Evolutionary conservation across 805 yeast species (phyloP), one percentile per base, ranked within the genome.

Genomic region (Saccharomycopsis oosterbeekiorum): DNA sequence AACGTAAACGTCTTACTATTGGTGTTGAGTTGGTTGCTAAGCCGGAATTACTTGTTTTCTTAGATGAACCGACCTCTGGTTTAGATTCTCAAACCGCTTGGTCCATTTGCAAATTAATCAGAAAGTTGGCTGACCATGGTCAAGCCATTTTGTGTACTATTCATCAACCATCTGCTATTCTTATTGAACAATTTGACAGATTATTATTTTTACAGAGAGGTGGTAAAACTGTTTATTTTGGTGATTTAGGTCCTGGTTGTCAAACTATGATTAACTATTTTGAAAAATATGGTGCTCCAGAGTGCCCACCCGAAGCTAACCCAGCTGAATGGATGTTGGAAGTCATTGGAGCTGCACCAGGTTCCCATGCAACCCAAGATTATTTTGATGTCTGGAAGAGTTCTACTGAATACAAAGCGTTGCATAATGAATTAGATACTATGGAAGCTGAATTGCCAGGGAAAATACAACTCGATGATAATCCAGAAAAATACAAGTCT

Each of bases 271-370:
- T 84, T 55, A 70, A 76, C 62, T 88, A 87, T 71, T 87, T 87
- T 68, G 92, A 87, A 74, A 78, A 78, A 66, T 74, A 85, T 70
- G 88, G 96, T 41, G 90, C 92, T 50, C 80, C 84, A 63, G 77
- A 79, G 59, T 88, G 94, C 75, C 77, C 75, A 40, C 71, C 71
- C 12, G 72, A 75, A 42, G 90, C 84, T 60, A 86, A 86, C 65
- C 91, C 92, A 24, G 91, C 91, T 40, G 92, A 86, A 71, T 86
- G 85, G 75, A 84, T 86, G 73, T 74, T 86, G 67, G 84, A 84
- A 64, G 83, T 83, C 61, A 84, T 88, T 71, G 93, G 93, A 63
- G 92, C 93, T 40, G 92, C 89, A 69, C 90, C 93, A 2, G 85
- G 89, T 36, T 85, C 89, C 2, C 68, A 74, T 59, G 81, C 79